These are phyloP conservation scores for Amanita subjunquillea DNA, from an alignment of 768 basidiomycete genomes.

Conservation along the genomic window DNA sequence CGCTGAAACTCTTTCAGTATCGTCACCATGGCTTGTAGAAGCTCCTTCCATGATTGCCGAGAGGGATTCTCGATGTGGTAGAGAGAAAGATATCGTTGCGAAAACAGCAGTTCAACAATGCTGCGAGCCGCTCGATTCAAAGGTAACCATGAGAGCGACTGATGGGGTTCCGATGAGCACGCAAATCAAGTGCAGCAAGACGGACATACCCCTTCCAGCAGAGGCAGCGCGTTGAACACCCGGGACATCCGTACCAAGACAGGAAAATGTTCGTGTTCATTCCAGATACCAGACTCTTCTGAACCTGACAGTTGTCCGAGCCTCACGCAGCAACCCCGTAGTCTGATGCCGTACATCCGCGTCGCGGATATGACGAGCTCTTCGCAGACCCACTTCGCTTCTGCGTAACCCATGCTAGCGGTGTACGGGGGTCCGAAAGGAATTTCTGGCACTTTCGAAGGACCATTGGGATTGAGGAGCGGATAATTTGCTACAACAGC, in stretches of 20 bases:
- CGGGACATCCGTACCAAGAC: conserved; percentile 21
- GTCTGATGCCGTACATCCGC: conserved; percentile 16
- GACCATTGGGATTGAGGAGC: conserved; percentile 15
- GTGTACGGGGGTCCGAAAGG: conserved; percentile 17
- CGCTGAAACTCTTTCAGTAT: conserved; percentile 12
- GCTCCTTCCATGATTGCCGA: conserved; percentile 22
- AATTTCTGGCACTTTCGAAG: conserved; percentile 21
- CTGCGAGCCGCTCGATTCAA: conserved; percentile 20
- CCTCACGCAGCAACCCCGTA: conserved; percentile 18
- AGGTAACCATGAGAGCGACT: conserved; percentile 28
- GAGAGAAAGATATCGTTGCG: conserved; percentile 17
- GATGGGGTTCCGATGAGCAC: background rate
- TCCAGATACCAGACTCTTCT: conserved; percentile 26
- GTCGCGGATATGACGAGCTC: conserved; percentile 17
- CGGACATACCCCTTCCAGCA: conserved; percentile 19
- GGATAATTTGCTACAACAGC: conserved; percentile 23
- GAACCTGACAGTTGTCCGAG: conserved; percentile 28
- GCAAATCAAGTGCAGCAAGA: background rate
- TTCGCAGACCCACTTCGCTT: conserved; percentile 31
- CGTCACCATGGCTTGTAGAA: conserved; percentile 16
- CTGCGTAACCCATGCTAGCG: conserved; percentile 20
- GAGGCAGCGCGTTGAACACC: conserved; percentile 17
- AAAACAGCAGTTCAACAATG: conserved; percentile 21
- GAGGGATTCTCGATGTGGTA: conserved; percentile 28
- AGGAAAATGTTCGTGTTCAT: conserved; percentile 26